These are phyloP conservation scores for Penicillium sp. DNA, from an alignment of 2,329 filamentous ascomycete genomes.

Conservation along the genomic window DNA sequence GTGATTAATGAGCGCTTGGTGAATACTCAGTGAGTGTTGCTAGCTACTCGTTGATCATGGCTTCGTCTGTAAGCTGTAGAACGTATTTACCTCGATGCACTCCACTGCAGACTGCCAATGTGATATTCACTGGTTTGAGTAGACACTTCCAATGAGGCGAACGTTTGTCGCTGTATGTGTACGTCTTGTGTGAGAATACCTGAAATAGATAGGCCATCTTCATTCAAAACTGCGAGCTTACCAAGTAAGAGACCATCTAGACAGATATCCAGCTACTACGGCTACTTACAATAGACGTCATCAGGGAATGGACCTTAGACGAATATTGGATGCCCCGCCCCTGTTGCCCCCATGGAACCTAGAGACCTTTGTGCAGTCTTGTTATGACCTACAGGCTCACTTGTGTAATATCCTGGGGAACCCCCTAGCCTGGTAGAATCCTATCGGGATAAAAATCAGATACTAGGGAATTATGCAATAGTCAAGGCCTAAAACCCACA, in stretches of 20 bases:
- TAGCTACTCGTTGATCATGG: no score
- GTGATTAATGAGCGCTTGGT: no score
- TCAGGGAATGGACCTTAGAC: not conserved
- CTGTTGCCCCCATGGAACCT: not conserved
- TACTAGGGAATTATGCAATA: not conserved
- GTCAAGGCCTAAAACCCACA: not conserved
- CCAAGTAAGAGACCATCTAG: no score
- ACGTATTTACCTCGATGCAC: no score
- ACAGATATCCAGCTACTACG: not conserved
- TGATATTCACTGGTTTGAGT: no score
- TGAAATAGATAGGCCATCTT: not conserved
- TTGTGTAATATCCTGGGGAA: not conserved
- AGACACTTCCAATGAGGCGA: no score
- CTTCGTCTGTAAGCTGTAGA: no score
- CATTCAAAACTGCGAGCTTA: not conserved
- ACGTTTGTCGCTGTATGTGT: no score
- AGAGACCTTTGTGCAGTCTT: not conserved
- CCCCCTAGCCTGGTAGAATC: no score
- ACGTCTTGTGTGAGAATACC: not conserved
- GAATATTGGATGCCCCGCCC: not conserved
- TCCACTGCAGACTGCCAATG: no score
- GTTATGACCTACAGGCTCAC: not conserved
- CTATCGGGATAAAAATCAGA: not conserved
- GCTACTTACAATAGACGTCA: not conserved
- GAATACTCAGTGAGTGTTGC: no score